Percentiles rank a stretch among this genome's conserved stretches.
phyloP scores from a whole-genome alignment of 495 filamentous ascomycete genomes.

The Daldinia concentrica region DNA sequence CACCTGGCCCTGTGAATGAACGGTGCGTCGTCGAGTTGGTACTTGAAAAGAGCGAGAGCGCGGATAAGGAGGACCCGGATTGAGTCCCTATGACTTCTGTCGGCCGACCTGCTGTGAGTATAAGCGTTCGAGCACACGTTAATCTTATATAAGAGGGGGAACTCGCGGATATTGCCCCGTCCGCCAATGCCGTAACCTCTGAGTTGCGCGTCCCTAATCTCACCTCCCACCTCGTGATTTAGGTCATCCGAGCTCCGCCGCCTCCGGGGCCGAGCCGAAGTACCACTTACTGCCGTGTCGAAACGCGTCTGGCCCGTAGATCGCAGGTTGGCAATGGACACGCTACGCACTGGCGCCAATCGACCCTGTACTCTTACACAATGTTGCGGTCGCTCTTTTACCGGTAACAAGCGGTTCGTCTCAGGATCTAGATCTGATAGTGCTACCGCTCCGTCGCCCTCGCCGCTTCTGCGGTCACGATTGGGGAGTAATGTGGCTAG shows the following conservation, averaged over 20 bases:
- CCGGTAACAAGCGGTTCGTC: slow-evolving; percentile 50
- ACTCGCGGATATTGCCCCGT: slow-evolving; percentile 52
- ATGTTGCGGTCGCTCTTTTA: slow-evolving; percentile 41
- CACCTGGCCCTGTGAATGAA: not conserved
- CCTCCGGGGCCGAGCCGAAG: not conserved
- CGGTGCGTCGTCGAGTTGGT: slow-evolving; percentile 5
- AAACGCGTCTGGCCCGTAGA: slow-evolving; percentile 15
- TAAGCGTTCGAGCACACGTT: slow-evolving; percentile 2
- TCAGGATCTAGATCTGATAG: slow-evolving; percentile 56
- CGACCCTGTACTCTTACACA: slow-evolving; percentile 51
- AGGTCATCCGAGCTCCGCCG: slow-evolving; percentile 27
- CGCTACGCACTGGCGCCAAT: slow-evolving; percentile 47
- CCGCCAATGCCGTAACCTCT: slow-evolving; percentile 54
- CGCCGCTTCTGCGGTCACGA: slow-evolving; percentile 48
- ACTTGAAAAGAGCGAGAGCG: slow-evolving; percentile 29
- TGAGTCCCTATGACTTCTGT: slow-evolving; percentile 40
- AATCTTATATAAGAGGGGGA: not conserved
- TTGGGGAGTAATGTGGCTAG: slow-evolving; percentile 60
- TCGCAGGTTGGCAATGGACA: slow-evolving; percentile 42
- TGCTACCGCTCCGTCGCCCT: slow-evolving; percentile 46
- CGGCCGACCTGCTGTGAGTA: slow-evolving; percentile 24
- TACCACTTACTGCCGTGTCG: slow-evolving; percentile 33
- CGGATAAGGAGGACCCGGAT: slow-evolving; percentile 31
- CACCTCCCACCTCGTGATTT: slow-evolving; percentile 13
- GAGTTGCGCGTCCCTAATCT: slow-evolving; percentile 46